phyloP scores from a whole-genome alignment of 768 basidiomycete species.

The Russula ochroleuca region DNA sequence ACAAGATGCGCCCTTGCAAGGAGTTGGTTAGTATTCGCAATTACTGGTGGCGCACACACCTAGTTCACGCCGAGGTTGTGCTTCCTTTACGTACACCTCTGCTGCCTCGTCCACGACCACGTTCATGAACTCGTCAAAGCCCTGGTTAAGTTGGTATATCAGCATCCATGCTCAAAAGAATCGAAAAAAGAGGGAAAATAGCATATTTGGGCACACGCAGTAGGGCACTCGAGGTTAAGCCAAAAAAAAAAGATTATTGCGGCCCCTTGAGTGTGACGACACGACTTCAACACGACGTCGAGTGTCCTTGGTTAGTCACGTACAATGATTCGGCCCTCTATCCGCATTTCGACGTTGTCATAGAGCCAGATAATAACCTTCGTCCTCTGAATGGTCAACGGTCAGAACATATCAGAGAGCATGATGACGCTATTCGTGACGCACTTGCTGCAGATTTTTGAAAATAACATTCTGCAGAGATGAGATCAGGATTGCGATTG shows the following conservation, averaged over 20 bases:
- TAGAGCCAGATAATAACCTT: slow-evolving; percentile 94
- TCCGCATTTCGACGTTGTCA: slow-evolving; percentile 94
- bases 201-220: slow-evolving; percentile 6
- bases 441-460: slow-evolving; percentile 89
- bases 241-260: slow-evolving; percentile 24
- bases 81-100: slow-evolving; percentile 88
- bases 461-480: slow-evolving; percentile 84
- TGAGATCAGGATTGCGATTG: slow-evolving; percentile 27
- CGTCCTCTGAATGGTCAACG: slow-evolving; percentile 48
- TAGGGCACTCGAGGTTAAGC: background rate
- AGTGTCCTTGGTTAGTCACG: slow-evolving; percentile 40
- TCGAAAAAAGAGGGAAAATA: slow-evolving; percentile 11
- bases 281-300: slow-evolving; percentile 39
- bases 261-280: slow-evolving; percentile 37
- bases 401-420: slow-evolving; percentile 21
- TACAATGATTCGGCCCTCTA: slow-evolving; percentile 94
- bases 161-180: background rate
- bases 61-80: slow-evolving; percentile 76
- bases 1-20: slow-evolving; percentile 77
- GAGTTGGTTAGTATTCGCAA: slow-evolving; percentile 14
- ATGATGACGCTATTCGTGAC: slow-evolving; percentile 13
- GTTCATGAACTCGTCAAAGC: slow-evolving; percentile 99
- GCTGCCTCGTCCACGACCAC: slow-evolving; percentile 89
- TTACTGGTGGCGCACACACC: slow-evolving; percentile 47
- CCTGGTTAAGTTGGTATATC: slow-evolving; percentile 47